A percentile compares a stretch with the other conserved stretches of the same genome.
Conservation (phyloP, 1,284 basidiomycete genomes). For the Puccinia polysora region DNA sequence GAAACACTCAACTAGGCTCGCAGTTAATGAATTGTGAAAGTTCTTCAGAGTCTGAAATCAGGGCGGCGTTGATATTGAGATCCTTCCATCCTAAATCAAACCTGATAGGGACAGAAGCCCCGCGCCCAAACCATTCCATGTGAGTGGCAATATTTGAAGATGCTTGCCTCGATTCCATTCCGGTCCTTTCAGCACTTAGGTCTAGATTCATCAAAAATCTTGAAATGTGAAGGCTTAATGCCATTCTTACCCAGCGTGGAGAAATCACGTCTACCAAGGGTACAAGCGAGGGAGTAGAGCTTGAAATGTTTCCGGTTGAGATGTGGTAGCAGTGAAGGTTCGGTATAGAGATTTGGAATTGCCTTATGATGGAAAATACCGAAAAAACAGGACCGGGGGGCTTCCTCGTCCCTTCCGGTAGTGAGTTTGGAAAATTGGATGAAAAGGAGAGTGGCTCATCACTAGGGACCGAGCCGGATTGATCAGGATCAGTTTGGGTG, state of each 20-base stretch:
- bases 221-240: slow-evolving; percentile 6
- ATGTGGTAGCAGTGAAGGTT: slow-evolving; percentile 1
- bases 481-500: not conserved
- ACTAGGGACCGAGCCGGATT: not conserved
- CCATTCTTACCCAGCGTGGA: slow-evolving; percentile 10
- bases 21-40: not conserved
- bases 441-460: not conserved
- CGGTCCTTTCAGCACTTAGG: slow-evolving; percentile 32
- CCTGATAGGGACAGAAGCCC: slow-evolving; percentile 8
- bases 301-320: slow-evolving; percentile 11
- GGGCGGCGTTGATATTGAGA: slow-evolving; percentile 14
- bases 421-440: slow-evolving; percentile 5
- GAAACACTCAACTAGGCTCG: slow-evolving; percentile 25
- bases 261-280: too few relatives aligned
- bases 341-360: slow-evolving; percentile 21
- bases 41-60: slow-evolving; percentile 1
- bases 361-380: slow-evolving; percentile 1
- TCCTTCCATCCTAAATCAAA: slow-evolving; percentile 40
- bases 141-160: slow-evolving; percentile 18
- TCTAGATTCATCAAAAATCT: slow-evolving; percentile 32
- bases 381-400: slow-evolving; percentile 3
- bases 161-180: not conserved
- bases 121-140: slow-evolving; percentile 41
- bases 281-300: not conserved
- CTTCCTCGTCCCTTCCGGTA: not conserved